Conservation (phyloP, 495 filamentous ascomycete species). For the Podospora anserina region DNA sequence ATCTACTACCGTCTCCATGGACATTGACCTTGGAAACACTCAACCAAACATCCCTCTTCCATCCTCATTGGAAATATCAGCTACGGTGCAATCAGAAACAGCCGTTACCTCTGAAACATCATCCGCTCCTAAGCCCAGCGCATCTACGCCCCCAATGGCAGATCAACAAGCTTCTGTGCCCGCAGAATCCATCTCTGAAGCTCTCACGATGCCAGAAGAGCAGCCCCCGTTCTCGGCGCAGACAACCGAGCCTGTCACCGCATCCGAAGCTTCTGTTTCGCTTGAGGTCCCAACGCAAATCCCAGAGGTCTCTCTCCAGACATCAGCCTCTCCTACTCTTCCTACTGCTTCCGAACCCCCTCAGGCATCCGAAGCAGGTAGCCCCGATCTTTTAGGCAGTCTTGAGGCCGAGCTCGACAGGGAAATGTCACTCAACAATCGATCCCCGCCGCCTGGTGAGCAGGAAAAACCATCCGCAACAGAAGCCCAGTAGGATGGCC, state of each 20-base stretch:
- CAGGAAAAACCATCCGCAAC: not conserved
- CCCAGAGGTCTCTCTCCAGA: not conserved
- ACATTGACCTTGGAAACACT: constrained; percentile 6
- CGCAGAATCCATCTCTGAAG: no score
- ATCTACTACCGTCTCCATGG: constrained; percentile 12
- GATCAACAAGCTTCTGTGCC: not conserved
- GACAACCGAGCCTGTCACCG: not conserved
- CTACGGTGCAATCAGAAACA: not conserved
- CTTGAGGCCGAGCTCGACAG: constrained; percentile 34
- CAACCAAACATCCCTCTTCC: not conserved
- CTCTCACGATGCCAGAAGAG: not conserved
- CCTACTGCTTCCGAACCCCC: not conserved
- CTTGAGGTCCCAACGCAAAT: not conserved
- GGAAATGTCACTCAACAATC: constrained; percentile 25
- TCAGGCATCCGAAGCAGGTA: constrained; percentile 27
- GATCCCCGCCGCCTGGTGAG: no score
- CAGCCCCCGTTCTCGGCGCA: not conserved
- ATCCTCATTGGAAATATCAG: not conserved
- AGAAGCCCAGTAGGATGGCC: not conserved
- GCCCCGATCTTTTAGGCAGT: constrained; percentile 29
- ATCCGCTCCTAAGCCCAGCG: not conserved
- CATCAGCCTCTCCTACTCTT: not conserved
- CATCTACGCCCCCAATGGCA: not conserved
- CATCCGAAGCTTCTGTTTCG: not conserved
- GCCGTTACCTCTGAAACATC: not conserved